These are phyloP conservation scores for Termitomyces sp. DNA, from an alignment of 768 basidiomycete species.

Conservation along the genomic window DNA sequence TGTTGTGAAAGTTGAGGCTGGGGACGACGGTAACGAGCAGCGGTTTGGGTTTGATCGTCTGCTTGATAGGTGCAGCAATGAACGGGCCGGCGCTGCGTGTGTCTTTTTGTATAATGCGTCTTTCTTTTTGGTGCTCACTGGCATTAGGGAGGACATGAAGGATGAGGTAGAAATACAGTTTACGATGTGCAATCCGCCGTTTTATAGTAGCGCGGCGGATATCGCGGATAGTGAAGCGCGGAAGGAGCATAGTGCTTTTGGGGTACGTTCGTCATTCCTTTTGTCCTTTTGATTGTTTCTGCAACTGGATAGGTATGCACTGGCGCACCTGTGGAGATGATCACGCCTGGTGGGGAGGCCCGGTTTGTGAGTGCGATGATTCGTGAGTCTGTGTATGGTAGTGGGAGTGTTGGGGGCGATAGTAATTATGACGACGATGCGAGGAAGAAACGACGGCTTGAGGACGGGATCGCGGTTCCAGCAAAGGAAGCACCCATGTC, in stretches of 20 bases:
- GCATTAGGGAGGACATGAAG: too few species aligned
- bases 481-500: too few species aligned
- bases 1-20: constrained; percentile 29
- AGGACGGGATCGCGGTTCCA: background rate
- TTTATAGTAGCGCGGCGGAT: constrained; percentile 77
- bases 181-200: constrained; percentile 96
- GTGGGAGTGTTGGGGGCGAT: background rate
- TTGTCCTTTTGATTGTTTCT: background rate
- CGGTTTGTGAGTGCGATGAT: constrained; percentile 77
- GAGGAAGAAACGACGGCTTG: background rate
- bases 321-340: constrained; percentile 83
- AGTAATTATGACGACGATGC: background rate
- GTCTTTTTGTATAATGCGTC: background rate
- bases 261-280: constrained; percentile 41
- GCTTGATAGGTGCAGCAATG: background rate
- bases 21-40: constrained; percentile 15
- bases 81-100: background rate
- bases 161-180: constrained; percentile 66
- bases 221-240: constrained; percentile 47
- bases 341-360: constrained; percentile 82
- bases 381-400: constrained; percentile 49
- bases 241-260: constrained; percentile 65
- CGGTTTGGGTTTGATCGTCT: constrained; percentile 13
- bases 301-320: constrained; percentile 62
- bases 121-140: background rate